These are phyloP conservation scores for Plasmodium gonderi DNA, from an alignment of 169 alveolate species.

Conservation along the genomic window DNA sequence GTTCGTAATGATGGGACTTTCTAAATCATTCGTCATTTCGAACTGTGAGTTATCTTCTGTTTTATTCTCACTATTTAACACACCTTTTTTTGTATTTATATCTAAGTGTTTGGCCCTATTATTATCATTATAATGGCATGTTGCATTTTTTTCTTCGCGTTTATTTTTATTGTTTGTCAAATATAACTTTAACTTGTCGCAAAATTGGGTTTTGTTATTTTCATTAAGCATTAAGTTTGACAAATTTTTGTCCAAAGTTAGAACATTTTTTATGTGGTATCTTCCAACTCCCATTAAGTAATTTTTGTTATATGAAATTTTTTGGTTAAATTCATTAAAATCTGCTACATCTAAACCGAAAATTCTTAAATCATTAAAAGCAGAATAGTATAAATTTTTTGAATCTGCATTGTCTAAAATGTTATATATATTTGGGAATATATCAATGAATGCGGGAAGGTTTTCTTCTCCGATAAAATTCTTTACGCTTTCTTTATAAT, in stretches of 20 bases:
- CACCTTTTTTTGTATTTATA: background rate
- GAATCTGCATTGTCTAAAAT: conserved; percentile 77
- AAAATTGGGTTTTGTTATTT: conserved; percentile 16
- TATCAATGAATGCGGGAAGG: conserved; percentile 75
- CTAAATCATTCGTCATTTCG: background rate
- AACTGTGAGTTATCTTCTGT: background rate
- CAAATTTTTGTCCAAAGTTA: conserved; percentile 71
- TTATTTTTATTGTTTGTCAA: conserved; percentile 5
- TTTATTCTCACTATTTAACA: background rate
- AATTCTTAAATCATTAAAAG: conserved; percentile 77
- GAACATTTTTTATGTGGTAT: conserved; percentile 74
- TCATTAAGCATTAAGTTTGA: conserved; percentile 7
- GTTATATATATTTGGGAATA: conserved; percentile 77
- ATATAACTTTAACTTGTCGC: conserved; percentile 23
- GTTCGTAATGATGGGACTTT: background rate
- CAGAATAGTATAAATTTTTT: conserved; percentile 51
- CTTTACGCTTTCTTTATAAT: conserved; percentile 77
- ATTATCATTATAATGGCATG: background rate
- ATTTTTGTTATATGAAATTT: conserved; percentile 65
- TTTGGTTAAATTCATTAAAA: conserved; percentile 76
- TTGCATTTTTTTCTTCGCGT: background rate
- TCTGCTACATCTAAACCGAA: conserved; percentile 79
- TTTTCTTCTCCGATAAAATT: conserved; percentile 80
- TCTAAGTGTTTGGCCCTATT: background rate
- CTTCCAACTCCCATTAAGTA: conserved; percentile 78